Conservation (phyloP, 352 stramenopile species). For the Phytophthora pisi region DNA sequence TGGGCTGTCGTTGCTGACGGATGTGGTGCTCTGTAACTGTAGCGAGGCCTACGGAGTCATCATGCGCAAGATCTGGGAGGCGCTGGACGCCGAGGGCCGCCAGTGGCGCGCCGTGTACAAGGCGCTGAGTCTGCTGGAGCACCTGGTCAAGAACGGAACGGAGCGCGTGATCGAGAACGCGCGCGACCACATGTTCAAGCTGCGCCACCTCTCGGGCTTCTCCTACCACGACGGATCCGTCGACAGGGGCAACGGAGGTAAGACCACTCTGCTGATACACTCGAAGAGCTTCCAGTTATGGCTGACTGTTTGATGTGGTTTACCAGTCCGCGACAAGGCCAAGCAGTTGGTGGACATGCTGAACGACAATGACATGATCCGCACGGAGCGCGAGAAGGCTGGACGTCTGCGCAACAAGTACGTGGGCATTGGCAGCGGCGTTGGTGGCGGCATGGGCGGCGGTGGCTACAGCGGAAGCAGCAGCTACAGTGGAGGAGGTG, state of each 20-base stretch:
- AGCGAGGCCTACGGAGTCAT: constrained; percentile 90
- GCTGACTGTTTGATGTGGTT: background rate
- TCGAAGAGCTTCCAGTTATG: too few species aligned
- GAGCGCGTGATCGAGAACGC: constrained; percentile 98
- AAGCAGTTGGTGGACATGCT: constrained; percentile 89
- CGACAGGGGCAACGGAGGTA: constrained; percentile 86
- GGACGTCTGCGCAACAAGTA: constrained; percentile 88
- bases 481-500: constrained; percentile 38
- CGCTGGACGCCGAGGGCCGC: constrained; percentile 84
- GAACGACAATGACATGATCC: constrained; percentile 90
- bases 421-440: constrained; percentile 77
- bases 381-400: constrained; percentile 88
- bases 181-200: constrained; percentile 94
- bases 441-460: constrained; percentile 46
- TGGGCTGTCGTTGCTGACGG: constrained; percentile 11
- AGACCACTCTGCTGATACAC: too few species aligned
- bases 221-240: constrained; percentile 88
- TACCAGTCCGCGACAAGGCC: constrained; percentile 86
- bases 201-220: constrained; percentile 87
- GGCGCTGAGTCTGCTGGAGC: constrained; percentile 94
- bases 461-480: constrained; percentile 41
- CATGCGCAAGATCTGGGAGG: constrained; percentile 96
- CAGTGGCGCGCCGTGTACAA: constrained; percentile 99
- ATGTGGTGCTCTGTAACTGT: constrained; percentile 21
- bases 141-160: constrained; percentile 98